Evolutionary conservation across 2,329 filamentous ascomycete species (phyloP).

Genomic region (Geosmithia putterillii): DNA sequence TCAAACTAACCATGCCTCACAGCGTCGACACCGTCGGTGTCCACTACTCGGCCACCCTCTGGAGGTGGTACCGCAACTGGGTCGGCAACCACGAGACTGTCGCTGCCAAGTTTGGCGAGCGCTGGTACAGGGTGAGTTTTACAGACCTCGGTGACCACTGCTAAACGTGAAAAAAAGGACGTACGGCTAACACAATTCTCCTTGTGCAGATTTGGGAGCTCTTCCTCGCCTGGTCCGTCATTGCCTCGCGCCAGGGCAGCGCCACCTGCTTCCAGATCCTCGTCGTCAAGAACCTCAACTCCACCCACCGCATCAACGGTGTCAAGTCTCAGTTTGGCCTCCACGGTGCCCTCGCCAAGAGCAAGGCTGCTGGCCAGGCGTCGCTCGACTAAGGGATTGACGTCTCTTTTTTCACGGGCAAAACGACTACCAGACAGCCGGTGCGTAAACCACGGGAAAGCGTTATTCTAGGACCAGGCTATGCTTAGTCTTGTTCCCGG

Average conservation of each 20-base stretch:
- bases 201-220: constrained; percentile 70
- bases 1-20: neutral
- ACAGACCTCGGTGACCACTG: neutral
- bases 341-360: constrained; percentile 37
- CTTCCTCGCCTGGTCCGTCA: constrained; percentile 78
- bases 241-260: constrained; percentile 70
- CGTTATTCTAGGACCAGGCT: too few relatives aligned
- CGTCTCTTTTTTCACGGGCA: too few relatives aligned
- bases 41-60: constrained; percentile 92
- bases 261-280: constrained; percentile 83
- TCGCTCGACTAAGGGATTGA: constrained; percentile 2
- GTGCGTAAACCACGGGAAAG: too few relatives aligned
- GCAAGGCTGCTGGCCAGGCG: constrained; percentile 10
- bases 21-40: constrained; percentile 85
- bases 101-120: constrained; percentile 83
- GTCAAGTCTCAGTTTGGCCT: constrained; percentile 58
- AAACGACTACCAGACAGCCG: too few relatives aligned
- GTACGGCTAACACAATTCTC: neutral
- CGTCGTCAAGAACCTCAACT: constrained; percentile 83
- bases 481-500: too few relatives aligned
- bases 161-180: neutral
- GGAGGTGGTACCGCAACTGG: constrained; percentile 99
- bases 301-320: constrained; percentile 69
- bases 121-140: constrained; percentile 78
- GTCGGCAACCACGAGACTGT: constrained; percentile 87